A percentile compares a stretch with the other conserved stretches of the same genome.
phyloP scores from a whole-genome alignment of 257 asterid genomes.

The Catharanthus roseus region DNA sequence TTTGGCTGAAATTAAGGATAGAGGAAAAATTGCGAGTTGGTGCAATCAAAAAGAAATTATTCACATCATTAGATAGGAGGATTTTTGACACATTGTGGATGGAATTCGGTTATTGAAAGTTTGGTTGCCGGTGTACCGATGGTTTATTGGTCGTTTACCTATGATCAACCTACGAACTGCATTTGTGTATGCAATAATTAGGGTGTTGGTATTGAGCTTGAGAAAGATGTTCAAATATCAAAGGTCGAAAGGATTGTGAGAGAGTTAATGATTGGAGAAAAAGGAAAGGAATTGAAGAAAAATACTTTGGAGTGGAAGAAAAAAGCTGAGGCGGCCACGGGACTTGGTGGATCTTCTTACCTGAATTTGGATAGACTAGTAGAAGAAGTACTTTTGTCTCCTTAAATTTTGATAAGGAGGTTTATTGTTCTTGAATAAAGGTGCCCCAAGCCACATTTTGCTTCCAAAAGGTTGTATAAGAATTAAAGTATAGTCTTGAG shows the following conservation, averaged over 20 bases:
- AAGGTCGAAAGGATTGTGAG: conserved; percentile 13
- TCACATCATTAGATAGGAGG: conserved; percentile 16
- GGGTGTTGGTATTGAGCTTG: conserved; percentile 20
- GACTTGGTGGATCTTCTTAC: conserved; percentile 7
- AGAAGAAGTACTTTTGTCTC: too few relatives aligned
- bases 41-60: conserved; percentile 20
- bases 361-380: conserved; percentile 23
- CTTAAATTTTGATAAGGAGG: too few relatives aligned
- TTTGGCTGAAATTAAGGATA: too few relatives aligned
- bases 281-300: conserved; percentile 18
- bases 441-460: too few relatives aligned
- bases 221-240: conserved; percentile 12
- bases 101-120: conserved; percentile 22
- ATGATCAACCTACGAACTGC: conserved; percentile 9
- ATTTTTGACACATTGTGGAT: too few relatives aligned
- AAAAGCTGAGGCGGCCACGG: conserved; percentile 15
- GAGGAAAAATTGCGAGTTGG: conserved; percentile 18
- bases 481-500: too few relatives aligned
- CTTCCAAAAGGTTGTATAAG: too few relatives aligned
- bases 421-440: too few relatives aligned
- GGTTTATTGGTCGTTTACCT: conserved; percentile 21
- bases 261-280: conserved; percentile 18
- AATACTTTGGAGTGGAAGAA: conserved; percentile 19
- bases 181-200: conserved; percentile 2
- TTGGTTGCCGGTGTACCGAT: conserved; percentile 20